Evolutionary conservation across 176 grass and related monocot genomes (phyloP).

Genomic region (Zea mays): Zm-B73-REFERENCE-NAM-5.0 NC_050098.1:181402001-181402500

Average conservation of each 20-base stretch:
- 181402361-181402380: background rate
- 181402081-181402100: slow-evolving; percentile 24
- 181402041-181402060: background rate
- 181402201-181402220: slow-evolving; percentile 36
- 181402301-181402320: background rate
- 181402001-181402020: background rate
- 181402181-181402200: background rate
- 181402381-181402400: background rate
- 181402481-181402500: background rate
- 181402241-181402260: background rate
- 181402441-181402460: too few relatives aligned
- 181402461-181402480: too few relatives aligned
- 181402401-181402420: too few relatives aligned
- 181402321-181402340: slow-evolving; percentile 18
- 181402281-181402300: background rate
- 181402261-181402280: background rate
- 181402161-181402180: background rate
- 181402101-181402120: background rate
- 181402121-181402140: background rate
- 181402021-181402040: background rate
- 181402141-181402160: background rate
- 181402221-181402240: background rate
- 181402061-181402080: background rate
- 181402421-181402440: too few relatives aligned
- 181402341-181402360: background rate